phyloP scores from a whole-genome alignment of 2,329 filamentous ascomycete species.

The Fusarium oligoseptatum region DNA sequence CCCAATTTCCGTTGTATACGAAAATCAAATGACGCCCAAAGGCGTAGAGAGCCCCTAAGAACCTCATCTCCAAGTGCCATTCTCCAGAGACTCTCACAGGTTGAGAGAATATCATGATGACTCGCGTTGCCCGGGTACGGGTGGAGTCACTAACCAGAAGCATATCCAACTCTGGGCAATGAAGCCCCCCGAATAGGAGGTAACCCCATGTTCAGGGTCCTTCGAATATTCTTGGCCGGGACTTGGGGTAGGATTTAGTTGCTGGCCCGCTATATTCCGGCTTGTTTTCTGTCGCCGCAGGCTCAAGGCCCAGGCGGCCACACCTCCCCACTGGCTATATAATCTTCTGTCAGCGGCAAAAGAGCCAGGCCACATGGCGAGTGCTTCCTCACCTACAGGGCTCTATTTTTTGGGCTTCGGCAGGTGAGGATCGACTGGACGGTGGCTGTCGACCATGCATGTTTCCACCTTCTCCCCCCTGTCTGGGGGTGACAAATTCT shows the following conservation, averaged over 20 bases:
- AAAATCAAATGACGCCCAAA: not conserved
- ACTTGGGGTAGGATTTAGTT: not conserved
- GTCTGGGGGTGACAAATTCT: constrained; percentile 7
- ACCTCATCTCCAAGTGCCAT: not conserved
- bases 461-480: constrained; percentile 23
- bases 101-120: constrained; percentile 1
- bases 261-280: not conserved
- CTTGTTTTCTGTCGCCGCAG: not conserved
- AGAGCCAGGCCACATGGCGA: not conserved
- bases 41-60: too few species aligned
- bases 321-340: not conserved
- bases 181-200: not conserved
- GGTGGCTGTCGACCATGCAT: constrained; percentile 24
- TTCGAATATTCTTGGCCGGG: not conserved
- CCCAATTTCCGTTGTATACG: not conserved
- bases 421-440: constrained; percentile 19
- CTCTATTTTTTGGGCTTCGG: constrained; percentile 12
- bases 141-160: constrained; percentile 7
- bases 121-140: not conserved
- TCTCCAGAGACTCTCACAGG: not conserved
- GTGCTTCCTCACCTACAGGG: not conserved
- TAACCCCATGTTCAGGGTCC: not conserved
- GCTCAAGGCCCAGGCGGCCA: not conserved
- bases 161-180: not conserved
- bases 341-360: not conserved